Evolutionary conservation across 2,329 filamentous ascomycete species (phyloP).

Genomic region (Sporothrix dimorphospora): DNA sequence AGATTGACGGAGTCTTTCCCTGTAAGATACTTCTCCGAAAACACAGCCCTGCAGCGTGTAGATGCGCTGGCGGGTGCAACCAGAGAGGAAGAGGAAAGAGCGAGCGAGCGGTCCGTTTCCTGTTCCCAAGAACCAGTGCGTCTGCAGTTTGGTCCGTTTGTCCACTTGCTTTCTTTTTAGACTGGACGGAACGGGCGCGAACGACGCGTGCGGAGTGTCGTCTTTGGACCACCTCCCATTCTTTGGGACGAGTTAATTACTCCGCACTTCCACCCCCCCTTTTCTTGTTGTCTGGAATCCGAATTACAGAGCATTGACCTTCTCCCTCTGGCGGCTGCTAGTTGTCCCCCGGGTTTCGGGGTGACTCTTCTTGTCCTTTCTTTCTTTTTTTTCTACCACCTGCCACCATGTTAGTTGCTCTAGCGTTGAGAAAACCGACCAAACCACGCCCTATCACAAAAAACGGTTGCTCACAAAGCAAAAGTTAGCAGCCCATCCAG

Average conservation of each 20-base stretch:
- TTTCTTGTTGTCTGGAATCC: background rate
- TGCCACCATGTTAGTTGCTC: slow-evolving; percentile 7
- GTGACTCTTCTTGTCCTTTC: background rate
- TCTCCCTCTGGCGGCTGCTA: background rate
- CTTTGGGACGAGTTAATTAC: background rate
- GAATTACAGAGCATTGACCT: background rate
- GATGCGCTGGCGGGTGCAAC: background rate
- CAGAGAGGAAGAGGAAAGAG: too few species aligned
- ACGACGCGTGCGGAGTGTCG: slow-evolving; percentile 4
- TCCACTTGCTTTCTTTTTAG: background rate
- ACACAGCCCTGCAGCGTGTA: background rate
- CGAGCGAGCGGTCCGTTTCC: slow-evolving; percentile 6
- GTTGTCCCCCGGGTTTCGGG: background rate
- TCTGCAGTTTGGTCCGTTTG: too few species aligned
- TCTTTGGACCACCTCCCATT: background rate
- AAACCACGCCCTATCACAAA: background rate
- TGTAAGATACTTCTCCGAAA: background rate
- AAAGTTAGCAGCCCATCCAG: background rate
- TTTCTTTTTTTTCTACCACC: background rate
- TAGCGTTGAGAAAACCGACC: background rate
- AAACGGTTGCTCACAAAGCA: background rate
- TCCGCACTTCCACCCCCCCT: background rate
- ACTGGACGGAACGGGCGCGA: slow-evolving; percentile 1
- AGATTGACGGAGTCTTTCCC: slow-evolving; percentile 1
- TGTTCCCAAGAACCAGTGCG: too few species aligned